Percentiles rank a stretch among this genome's conserved stretches.
These are phyloP conservation scores for Wickerhamiella siamensis DNA, from an alignment of 805 yeast genomes.

Conservation along the genomic window DNA sequence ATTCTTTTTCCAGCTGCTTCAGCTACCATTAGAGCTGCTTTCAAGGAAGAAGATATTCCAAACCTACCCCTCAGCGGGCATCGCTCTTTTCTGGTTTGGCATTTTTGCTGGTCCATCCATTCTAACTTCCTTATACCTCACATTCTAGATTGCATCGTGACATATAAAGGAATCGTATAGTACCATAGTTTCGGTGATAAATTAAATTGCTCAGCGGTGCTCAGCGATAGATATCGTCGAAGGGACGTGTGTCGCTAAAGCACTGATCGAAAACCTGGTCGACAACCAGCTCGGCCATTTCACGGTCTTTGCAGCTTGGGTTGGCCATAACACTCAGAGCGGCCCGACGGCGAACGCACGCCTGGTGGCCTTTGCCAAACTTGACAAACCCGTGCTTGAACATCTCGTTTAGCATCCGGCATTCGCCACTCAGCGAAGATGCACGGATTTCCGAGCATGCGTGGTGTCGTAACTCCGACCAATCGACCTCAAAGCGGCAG, in stretches of 20 bases:
- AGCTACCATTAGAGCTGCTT: conserved; percentile 61
- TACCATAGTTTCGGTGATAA: neutral
- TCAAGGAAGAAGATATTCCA: conserved; percentile 45
- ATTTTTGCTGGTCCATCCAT: conserved; percentile 80
- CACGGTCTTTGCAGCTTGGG: conserved; percentile 60
- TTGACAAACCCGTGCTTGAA: conserved; percentile 35
- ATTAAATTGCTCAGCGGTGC: neutral
- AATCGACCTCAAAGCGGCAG: conserved; percentile 73
- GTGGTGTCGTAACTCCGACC: conserved; percentile 75
- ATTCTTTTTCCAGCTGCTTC: conserved; percentile 70
- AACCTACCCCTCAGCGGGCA: conserved; percentile 50
- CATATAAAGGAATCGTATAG: neutral
- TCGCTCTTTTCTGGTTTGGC: conserved; percentile 81
- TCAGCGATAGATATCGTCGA: conserved; percentile 72
- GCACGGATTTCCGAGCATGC: conserved; percentile 97
- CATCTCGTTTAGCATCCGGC: conserved; percentile 79
- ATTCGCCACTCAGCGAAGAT: conserved; percentile 83
- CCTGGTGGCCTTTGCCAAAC: conserved; percentile 74
- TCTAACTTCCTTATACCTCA: conserved; percentile 68
- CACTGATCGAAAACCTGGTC: conserved; percentile 86
- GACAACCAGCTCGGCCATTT: conserved; percentile 66
- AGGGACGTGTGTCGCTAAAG: conserved; percentile 89
- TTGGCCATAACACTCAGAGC: conserved; percentile 69
- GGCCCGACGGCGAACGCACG: conserved; percentile 82
- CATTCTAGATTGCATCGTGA: conserved; percentile 33